Evolutionary conservation across 306 rosid genomes (phyloP).

Genomic region (Cajanus cajan): DNA sequence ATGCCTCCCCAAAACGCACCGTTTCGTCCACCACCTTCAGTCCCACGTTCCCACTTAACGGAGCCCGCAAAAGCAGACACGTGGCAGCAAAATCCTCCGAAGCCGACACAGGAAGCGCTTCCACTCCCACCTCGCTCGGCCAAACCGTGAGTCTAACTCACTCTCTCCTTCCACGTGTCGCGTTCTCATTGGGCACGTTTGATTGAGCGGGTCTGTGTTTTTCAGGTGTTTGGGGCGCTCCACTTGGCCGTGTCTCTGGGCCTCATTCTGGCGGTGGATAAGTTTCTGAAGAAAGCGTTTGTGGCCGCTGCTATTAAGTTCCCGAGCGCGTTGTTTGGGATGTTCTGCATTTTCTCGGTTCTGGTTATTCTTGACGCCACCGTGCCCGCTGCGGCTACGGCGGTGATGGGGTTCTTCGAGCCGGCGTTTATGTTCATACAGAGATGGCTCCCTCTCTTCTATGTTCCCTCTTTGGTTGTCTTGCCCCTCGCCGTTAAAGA

Average conservation of each 20-base stretch:
- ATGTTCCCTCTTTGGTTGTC: constrained; percentile 87
- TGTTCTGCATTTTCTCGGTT: constrained; percentile 89
- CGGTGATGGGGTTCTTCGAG: constrained; percentile 73
- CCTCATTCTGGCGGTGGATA: constrained; percentile 59
- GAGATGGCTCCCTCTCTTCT: constrained; percentile 93
- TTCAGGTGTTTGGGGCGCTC: constrained; percentile 54
- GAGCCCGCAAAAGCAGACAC: constrained; percentile 28
- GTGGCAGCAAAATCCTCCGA: constrained; percentile 44
- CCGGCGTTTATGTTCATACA: constrained; percentile 89
- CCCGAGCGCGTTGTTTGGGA: constrained; percentile 93
- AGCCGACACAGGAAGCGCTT: constrained; percentile 46
- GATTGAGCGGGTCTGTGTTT: neutral
- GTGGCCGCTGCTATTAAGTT: constrained; percentile 78
- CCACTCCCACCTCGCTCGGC: constrained; percentile 50
- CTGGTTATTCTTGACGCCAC: constrained; percentile 65
- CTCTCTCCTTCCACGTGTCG: constrained; percentile 26
- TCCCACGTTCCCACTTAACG: constrained; percentile 41
- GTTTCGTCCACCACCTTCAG: constrained; percentile 11
- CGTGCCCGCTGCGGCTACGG: constrained; percentile 60
- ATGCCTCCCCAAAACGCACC: neutral
- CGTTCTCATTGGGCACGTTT: neutral
- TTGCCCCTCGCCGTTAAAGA: constrained; percentile 81
- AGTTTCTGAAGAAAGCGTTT: constrained; percentile 64
- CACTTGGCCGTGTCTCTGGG: constrained; percentile 82
- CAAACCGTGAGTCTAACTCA: constrained; percentile 47